A percentile compares a stretch with the other conserved stretches of the same genome.
Conservation (phyloP, 805 yeast genomes). For the Lipomyces lipofer region DNA sequence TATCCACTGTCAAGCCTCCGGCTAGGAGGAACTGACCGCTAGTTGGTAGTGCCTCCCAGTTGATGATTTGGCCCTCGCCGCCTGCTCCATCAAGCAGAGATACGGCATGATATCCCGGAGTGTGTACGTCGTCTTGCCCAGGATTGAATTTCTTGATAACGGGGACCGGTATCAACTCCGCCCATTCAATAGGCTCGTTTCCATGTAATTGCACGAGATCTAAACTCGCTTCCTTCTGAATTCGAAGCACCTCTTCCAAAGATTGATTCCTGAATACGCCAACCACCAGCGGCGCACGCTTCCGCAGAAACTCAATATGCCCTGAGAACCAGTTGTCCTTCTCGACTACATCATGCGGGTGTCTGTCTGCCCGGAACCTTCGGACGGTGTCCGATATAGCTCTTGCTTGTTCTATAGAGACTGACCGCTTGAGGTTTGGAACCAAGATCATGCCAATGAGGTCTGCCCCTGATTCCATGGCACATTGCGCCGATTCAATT, state of each 20-base stretch:
- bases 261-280: conserved; percentile 91
- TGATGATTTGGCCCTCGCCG: conserved; percentile 81
- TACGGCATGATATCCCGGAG: conserved; percentile 48
- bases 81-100: conserved; percentile 76
- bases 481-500: conserved; percentile 65
- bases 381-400: conserved; percentile 45
- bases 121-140: conserved; percentile 40
- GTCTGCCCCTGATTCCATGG: conserved; percentile 71
- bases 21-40: conserved; percentile 63
- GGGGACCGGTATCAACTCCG: conserved; percentile 49
- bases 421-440: conserved; percentile 75
- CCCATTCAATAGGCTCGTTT: conserved; percentile 55
- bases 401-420: conserved; percentile 50
- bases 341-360: neutral
- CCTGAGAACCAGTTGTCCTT: conserved; percentile 21
- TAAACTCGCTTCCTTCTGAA: conserved; percentile 48
- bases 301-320: conserved; percentile 12
- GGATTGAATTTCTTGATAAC: conserved; percentile 76
- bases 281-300: conserved; percentile 62
- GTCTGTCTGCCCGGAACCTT: conserved; percentile 5
- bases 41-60: conserved; percentile 60
- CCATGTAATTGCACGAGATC: conserved; percentile 94
- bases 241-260: conserved; percentile 55
- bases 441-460: conserved; percentile 84
- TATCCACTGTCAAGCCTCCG: conserved; percentile 83